Conservation (phyloP, 1,284 basidiomycete species). For the Puccinia coronata region DNA sequence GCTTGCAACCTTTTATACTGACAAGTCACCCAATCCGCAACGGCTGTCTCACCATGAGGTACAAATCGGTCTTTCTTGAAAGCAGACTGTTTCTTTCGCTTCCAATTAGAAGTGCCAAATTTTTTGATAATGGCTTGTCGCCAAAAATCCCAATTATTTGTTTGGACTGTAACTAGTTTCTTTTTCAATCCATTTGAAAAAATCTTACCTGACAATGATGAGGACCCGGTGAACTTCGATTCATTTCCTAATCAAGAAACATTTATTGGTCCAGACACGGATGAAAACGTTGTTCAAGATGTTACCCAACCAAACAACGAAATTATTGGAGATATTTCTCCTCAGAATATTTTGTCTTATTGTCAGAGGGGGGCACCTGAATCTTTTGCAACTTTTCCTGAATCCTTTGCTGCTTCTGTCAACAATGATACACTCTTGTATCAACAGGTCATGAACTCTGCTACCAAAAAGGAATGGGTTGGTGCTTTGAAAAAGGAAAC, state of each 20-base stretch:
- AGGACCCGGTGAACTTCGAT: too few relatives aligned
- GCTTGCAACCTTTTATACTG: background rate
- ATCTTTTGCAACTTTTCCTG: too few relatives aligned
- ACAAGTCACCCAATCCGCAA: background rate
- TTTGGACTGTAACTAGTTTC: too few relatives aligned
- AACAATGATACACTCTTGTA: background rate
- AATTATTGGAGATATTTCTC: conserved; percentile 7
- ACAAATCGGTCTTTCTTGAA: background rate
- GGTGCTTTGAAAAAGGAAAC: background rate
- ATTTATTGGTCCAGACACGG: too few relatives aligned
- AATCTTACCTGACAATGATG: too few relatives aligned
- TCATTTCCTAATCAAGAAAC: too few relatives aligned
- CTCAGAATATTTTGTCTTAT: background rate
- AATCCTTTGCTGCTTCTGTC: too few relatives aligned
- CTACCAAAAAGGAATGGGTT: background rate
- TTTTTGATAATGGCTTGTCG: background rate
- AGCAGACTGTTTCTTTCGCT: background rate
- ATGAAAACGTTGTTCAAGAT: too few relatives aligned
- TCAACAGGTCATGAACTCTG: background rate
- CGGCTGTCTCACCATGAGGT: background rate
- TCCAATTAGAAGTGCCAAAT: background rate
- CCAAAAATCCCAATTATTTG: background rate
- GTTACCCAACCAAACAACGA: too few relatives aligned
- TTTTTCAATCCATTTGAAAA: conserved; percentile 1
- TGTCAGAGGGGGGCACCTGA: background rate